Base-by-base conservation (phyloP, 139 green algal species). In the Coccomyxa sp. region DNA sequence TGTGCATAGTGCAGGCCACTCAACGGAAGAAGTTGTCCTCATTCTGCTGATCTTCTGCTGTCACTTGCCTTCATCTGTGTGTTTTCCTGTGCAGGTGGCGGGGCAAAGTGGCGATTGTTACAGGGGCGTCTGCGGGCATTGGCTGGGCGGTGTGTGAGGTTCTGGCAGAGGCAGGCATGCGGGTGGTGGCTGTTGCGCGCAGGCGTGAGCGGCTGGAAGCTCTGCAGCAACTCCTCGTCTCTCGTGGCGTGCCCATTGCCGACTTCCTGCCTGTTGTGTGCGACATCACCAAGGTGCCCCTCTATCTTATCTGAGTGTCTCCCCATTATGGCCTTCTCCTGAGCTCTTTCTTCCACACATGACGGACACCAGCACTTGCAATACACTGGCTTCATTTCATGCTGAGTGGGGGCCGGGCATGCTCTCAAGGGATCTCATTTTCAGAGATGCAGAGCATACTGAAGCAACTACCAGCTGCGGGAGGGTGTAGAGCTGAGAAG, bases 261-360 rank as follows among this genome's bases (percentile, higher is more conserved):
- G 88, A 92, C 82, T 96, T 98, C 88, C 88, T 98, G 80, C 94
- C 94, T 0, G 91, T 97, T 13, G 93, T 96, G 58, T 95, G 91
- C 81, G 94, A 98, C 86, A 88, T 97, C 16, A 94, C 94, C 7
- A 95, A 95, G 85, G 93, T 95, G 13, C 9, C 1, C 38, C 7
- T 51, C 38, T 7, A 51, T 51, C 31, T 9, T 79, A 17, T n/a
- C 74, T 45, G 23, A 32, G 25, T 32, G 30, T 27, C 11, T 79
- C 25, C 74, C 25, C 18, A 27, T 32, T 9, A 10, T 30, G 27
- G 25, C 18, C 74, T 79, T 3, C 58, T 4, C 25, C 74, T 79
- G 25, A 32, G 25, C 21, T 81, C 30, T 12, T 13, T 38, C 27
- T 17, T 21, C 38, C 30, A 51, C 38, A 51, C 38, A 51, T 51